Evolutionary conservation across 202 grass and related monocot genomes (phyloP).

Genomic region (Hordeum pubiflorum): DNA sequence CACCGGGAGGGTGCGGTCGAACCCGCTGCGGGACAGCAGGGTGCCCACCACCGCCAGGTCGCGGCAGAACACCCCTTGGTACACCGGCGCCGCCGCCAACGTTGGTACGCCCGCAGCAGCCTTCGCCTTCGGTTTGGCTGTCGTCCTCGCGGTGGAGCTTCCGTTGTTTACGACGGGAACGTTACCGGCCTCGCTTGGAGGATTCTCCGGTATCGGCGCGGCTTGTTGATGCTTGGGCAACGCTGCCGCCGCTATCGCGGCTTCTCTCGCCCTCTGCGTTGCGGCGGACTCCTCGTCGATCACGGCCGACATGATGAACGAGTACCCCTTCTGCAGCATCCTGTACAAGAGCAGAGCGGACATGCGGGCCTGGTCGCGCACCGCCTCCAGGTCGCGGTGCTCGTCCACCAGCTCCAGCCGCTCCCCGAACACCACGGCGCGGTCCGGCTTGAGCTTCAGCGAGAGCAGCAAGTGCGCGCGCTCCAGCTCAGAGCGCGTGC

Average conservation of each 20-base stretch:
- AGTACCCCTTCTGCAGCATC: conserved; percentile 84
- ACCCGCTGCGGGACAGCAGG: conserved; percentile 57
- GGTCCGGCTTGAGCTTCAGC: conserved; percentile 79
- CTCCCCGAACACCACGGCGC: conserved; percentile 62
- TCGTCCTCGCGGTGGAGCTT: not conserved
- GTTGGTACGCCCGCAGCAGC: not conserved
- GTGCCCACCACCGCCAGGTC: conserved; percentile 91
- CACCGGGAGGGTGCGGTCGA: conserved; percentile 54
- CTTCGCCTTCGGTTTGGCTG: conserved; percentile 23
- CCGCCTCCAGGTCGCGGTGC: conserved; percentile 73
- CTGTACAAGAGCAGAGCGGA: conserved; percentile 72
- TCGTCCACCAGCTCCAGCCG: conserved; percentile 78
- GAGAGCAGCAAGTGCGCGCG: conserved; percentile 72
- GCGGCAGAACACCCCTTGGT: conserved; percentile 95
- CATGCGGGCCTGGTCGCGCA: conserved; percentile 82
- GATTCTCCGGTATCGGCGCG: not conserved
- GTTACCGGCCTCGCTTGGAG: not conserved
- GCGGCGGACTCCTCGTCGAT: conserved; percentile 52
- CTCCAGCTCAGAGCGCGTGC: conserved; percentile 74
- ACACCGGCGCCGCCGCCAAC: conserved; percentile 25
- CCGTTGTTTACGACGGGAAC: not conserved
- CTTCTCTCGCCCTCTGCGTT: conserved; percentile 43
- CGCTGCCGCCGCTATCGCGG: not conserved
- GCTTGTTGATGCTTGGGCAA: not conserved
- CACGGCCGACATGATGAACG: conserved; percentile 47